Evolutionary conservation across 306 rosid genomes (phyloP).

Genomic region (Erythrophleum fordii): DNA sequence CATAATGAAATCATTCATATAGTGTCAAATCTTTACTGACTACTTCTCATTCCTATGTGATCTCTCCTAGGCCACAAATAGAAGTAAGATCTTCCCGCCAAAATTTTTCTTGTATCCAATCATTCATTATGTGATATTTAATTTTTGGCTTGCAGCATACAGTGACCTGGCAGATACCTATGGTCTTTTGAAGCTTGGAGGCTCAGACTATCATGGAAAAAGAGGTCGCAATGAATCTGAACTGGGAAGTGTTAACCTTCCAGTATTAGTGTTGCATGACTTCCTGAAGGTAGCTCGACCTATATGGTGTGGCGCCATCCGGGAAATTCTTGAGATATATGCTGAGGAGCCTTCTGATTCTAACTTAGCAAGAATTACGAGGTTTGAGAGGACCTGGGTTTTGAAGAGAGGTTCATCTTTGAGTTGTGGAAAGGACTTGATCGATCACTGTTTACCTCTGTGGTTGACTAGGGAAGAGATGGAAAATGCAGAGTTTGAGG

Average conservation of each 20-base stretch:
- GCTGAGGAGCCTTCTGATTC: slow-evolving; percentile 84
- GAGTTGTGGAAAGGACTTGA: slow-evolving; percentile 61
- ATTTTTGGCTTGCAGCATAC: slow-evolving; percentile 60
- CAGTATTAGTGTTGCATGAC: slow-evolving; percentile 66
- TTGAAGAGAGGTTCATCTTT: slow-evolving; percentile 57
- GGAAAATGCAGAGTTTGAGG: slow-evolving; percentile 72
- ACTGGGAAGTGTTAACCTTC: slow-evolving; percentile 95
- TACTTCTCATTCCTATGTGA: neutral
- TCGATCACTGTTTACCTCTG: slow-evolving; percentile 71
- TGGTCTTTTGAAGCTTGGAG: slow-evolving; percentile 91
- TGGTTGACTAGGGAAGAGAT: slow-evolving; percentile 88
- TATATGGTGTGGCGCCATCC: slow-evolving; percentile 81
- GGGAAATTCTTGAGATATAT: slow-evolving; percentile 62
- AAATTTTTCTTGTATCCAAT: slow-evolving; percentile 2
- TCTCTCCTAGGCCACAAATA: neutral
- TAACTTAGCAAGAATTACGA: slow-evolving; percentile 63
- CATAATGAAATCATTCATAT: neutral
- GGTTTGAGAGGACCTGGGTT: slow-evolving; percentile 63
- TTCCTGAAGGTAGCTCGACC: slow-evolving; percentile 86
- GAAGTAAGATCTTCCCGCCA: slow-evolving; percentile 15
- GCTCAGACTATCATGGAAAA: slow-evolving; percentile 91
- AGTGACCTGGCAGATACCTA: slow-evolving; percentile 80
- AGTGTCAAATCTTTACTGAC: neutral
- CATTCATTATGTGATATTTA: neutral
- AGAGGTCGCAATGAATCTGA: slow-evolving; percentile 84